Conservation (phyloP, 257 asterid genomes). For the Forsythia suspensa region DNA sequence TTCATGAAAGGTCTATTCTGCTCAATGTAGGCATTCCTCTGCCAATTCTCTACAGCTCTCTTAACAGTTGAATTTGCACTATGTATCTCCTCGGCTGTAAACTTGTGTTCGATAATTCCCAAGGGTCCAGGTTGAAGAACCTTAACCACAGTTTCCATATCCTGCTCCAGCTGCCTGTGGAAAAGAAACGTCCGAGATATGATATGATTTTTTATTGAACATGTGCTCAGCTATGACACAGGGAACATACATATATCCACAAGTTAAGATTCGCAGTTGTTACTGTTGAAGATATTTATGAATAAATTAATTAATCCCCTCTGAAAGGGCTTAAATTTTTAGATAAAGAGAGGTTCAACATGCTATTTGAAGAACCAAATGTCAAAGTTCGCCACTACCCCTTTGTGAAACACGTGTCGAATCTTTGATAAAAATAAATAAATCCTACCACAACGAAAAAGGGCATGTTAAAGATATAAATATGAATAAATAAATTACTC, state of each 20-base stretch:
- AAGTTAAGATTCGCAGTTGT: not conserved
- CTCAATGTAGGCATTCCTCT: slow-evolving; percentile 55
- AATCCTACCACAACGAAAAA: not conserved
- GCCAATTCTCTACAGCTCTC: slow-evolving; percentile 76
- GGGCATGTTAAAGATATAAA: not conserved
- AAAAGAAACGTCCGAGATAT: slow-evolving; percentile 9
- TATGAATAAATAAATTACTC: too few relatives aligned
- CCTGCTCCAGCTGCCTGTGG: slow-evolving; percentile 81
- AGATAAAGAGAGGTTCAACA: not conserved
- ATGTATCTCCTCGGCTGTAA: slow-evolving; percentile 68
- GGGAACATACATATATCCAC: slow-evolving; percentile 12
- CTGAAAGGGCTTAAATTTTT: not conserved
- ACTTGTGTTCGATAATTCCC: slow-evolving; percentile 91
- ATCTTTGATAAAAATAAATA: not conserved
- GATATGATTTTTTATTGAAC: not conserved
- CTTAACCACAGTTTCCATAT: slow-evolving; percentile 82
- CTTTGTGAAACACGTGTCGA: not conserved
- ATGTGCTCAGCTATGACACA: not conserved
- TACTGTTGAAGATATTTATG: not conserved
- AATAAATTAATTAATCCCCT: not conserved
- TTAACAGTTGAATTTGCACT: slow-evolving; percentile 62
- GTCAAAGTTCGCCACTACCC: not conserved
- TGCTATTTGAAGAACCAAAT: not conserved
- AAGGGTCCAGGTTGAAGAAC: slow-evolving; percentile 91
- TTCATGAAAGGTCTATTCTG: slow-evolving; percentile 63